Conservation (phyloP, 768 basidiomycete genomes). For the Tylopilus subfusipes region DNA sequence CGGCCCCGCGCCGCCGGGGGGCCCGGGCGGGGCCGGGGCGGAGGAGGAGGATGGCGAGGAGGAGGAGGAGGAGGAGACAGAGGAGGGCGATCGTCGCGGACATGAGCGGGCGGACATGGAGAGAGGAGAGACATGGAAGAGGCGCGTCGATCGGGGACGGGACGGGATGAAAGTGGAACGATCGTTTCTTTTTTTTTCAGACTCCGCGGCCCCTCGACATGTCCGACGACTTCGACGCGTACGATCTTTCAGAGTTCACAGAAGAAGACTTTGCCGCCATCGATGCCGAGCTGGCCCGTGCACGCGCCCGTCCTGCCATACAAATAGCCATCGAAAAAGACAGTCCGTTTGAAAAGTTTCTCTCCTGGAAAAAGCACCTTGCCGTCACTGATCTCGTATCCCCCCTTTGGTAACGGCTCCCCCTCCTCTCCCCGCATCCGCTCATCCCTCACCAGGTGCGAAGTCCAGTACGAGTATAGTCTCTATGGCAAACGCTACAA, state of each 20-base stretch:
- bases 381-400: conserved; percentile 63
- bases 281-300: conserved; percentile 20
- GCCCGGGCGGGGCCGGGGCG: not conserved
- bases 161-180: conserved; percentile 17
- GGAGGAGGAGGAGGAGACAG: conserved; percentile 4
- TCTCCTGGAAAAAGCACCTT: conserved; percentile 40
- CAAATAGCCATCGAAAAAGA: conserved; percentile 28
- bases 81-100: not conserved
- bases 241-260: conserved; percentile 55
- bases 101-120: not conserved
- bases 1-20: no score
- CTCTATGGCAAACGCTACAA: conserved; percentile 54
- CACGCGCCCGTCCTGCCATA: conserved; percentile 31
- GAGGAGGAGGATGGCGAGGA: not conserved
- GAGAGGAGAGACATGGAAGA: not conserved
- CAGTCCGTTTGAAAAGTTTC: conserved; percentile 42
- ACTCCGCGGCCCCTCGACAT: conserved; percentile 18
- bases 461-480: conserved; percentile 75
- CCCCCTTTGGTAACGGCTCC: conserved; percentile 51
- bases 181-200: conserved; percentile 13
- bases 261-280: conserved; percentile 50
- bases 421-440: not conserved
- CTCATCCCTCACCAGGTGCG: conserved; percentile 54
- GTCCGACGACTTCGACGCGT: conserved; percentile 41
- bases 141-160: not conserved